Evolutionary conservation across 192 early-diverging fungal species (phyloP).

Genomic region (Chytriomyces sp.): DNA sequence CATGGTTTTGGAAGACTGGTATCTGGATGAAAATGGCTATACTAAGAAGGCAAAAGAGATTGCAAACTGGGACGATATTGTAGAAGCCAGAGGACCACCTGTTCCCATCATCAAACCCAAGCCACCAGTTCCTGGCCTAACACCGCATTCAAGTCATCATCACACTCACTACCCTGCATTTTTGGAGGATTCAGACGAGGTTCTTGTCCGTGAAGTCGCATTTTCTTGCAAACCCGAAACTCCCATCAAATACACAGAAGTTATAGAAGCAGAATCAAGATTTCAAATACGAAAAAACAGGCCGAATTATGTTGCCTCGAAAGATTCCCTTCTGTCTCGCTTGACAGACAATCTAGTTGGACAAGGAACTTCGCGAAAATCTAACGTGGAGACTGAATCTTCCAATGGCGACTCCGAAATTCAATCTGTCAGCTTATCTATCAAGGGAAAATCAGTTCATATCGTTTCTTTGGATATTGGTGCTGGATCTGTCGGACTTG

Average conservation of each 20-base stretch:
- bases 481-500: conserved; percentile 31
- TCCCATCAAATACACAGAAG: conserved; percentile 1
- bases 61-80: conserved; percentile 6
- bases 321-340: neutral
- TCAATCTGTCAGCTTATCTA: neutral
- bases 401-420: neutral
- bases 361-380: no score
- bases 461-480: conserved; percentile 32
- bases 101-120: conserved; percentile 13
- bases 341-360: neutral
- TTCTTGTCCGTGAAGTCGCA: neutral
- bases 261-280: conserved; percentile 11
- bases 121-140: conserved; percentile 8
- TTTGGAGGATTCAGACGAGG: neutral
- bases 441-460: conserved; percentile 33
- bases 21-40: conserved; percentile 18
- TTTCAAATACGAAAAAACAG: conserved; percentile 10
- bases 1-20: conserved; percentile 23
- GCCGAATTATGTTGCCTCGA: conserved; percentile 5
- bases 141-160: conserved; percentile 5
- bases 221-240: conserved; percentile 15
- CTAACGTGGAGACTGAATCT: no score
- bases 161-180: conserved; percentile 3
- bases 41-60: neutral
- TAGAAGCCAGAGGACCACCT: conserved; percentile 19